These are phyloP conservation scores for Dioszegia hungarica DNA, from an alignment of 768 basidiomycete genomes.

Conservation along the genomic window DNA sequence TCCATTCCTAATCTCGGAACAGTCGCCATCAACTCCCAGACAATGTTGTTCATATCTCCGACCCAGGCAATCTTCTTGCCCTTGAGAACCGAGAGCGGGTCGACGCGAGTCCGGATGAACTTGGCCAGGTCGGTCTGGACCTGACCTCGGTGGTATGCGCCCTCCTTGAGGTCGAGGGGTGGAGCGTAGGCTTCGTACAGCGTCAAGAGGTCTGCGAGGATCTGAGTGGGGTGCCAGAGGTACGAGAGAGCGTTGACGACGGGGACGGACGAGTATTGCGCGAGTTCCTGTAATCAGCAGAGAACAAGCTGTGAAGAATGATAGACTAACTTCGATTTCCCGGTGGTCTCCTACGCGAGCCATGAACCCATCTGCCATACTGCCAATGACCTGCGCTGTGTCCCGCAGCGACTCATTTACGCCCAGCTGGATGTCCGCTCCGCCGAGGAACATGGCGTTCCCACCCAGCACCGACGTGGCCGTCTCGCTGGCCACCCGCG, in stretches of 20 bases:
- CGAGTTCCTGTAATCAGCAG: slow-evolving; percentile 63
- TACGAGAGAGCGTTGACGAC: slow-evolving; percentile 94
- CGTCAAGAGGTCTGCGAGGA: slow-evolving; percentile 86
- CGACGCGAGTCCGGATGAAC: slow-evolving; percentile 1
- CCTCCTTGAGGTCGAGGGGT: slow-evolving; percentile 49
- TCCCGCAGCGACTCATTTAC: slow-evolving; percentile 87
- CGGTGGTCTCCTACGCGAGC: slow-evolving; percentile 88
- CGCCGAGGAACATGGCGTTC: slow-evolving; percentile 80
- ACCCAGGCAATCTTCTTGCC: slow-evolving; percentile 88
- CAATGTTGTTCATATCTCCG: slow-evolving; percentile 89
- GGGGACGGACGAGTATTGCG: slow-evolving; percentile 82
- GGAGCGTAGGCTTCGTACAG: slow-evolving; percentile 62
- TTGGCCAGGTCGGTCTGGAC: slow-evolving; percentile 15
- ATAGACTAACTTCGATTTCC: slow-evolving; percentile 81
- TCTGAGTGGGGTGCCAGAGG: slow-evolving; percentile 94
- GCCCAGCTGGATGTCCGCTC: slow-evolving; percentile 87
- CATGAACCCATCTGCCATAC: slow-evolving; percentile 95
- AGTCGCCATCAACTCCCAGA: slow-evolving; percentile 95
- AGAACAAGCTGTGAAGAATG: background rate
- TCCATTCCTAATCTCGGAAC: slow-evolving; percentile 86
- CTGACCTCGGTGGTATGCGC: background rate
- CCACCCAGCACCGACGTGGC: slow-evolving; percentile 74
- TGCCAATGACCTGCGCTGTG: slow-evolving; percentile 78
- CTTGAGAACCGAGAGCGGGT: slow-evolving; percentile 57
- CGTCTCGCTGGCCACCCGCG: slow-evolving; percentile 82